Base-by-base conservation (phyloP, 2,329 filamentous ascomycete genomes). In the Escovopsis sp. region DNA sequence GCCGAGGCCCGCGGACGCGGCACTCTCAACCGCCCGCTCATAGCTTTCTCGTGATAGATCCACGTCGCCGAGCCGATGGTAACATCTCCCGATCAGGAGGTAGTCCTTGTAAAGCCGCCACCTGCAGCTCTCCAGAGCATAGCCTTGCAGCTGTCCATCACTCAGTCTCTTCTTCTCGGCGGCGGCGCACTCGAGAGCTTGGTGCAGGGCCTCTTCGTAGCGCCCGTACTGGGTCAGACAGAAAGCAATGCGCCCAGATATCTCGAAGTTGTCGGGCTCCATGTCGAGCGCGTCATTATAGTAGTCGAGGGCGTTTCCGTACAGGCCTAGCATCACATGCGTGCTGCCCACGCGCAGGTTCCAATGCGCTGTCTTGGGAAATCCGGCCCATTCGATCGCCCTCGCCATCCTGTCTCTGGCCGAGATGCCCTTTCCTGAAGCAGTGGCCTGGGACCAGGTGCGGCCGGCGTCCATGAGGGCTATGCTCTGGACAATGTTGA, bases 81-180 rank as follows among this genome's bases (percentile, higher is more conserved):
- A 58, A 44, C 61, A 64, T 13, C 53, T 51, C 1, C 62, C 63
- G 9, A 64, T 57, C 15, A 64, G 50, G 9, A 58, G 53, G 27
- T 64, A 60, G 15, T 64, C 60, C 39, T 62, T 62, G 47, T 66
- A 66, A 1, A 66, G 48, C 2, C 63, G 54, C 62, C 62, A 65
- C 41, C 52, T 58, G 37, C 53, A 55, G 29, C 53, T 54, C 15
- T 48, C 51, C 3, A 55, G 45, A 2, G 54, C 50, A 2, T 48
- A 40, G 0, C 44, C 51, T 0, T 55, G 50, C 4, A 56, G 51
- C 4, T 49, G 47, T 0, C 54, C 52, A 2, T 54, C 48, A 0
- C 45, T 48, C 3, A 61, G 50, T 13, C 49, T 54, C 8, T 54
- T 51, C 31, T 57, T 48, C 16, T 65, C 62, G 2, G 60, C 54